Conservation (phyloP, 495 filamentous ascomycete genomes). For the Hypomontagnella submonticulosa region DNA sequence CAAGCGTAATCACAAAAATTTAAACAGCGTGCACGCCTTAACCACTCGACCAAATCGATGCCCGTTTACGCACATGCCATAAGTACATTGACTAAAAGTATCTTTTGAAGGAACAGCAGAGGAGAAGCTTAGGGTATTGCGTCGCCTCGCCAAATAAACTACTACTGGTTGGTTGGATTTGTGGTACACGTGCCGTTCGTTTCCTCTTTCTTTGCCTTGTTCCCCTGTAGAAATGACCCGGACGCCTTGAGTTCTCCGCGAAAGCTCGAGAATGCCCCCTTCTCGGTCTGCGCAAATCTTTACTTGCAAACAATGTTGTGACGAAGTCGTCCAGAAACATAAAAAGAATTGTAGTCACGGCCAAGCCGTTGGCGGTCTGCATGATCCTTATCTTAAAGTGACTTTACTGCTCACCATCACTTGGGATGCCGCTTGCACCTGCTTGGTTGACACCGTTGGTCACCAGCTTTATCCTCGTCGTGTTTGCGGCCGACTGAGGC, state of each 20-base stretch:
- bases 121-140: slow-evolving; percentile 41
- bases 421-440: slow-evolving; percentile 52
- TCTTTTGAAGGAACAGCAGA: slow-evolving; percentile 17
- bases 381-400: not conserved
- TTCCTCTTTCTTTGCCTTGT: not conserved
- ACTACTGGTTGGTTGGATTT: slow-evolving; percentile 10
- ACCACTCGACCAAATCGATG: no score
- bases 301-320: slow-evolving; percentile 15
- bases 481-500: slow-evolving; percentile 66
- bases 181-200: slow-evolving; percentile 44
- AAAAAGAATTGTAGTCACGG: slow-evolving; percentile 3
- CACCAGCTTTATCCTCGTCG: slow-evolving; percentile 65
- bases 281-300: slow-evolving; percentile 18
- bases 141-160: slow-evolving; percentile 36
- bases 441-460: slow-evolving; percentile 61
- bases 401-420: slow-evolving; percentile 56
- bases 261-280: slow-evolving; percentile 1
- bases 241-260: slow-evolving; percentile 9
- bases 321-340: slow-evolving; percentile 10
- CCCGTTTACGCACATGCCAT: no score
- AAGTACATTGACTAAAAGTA: no score
- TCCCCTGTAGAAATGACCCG: slow-evolving; percentile 12
- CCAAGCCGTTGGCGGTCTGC: no score
- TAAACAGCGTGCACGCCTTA: no score
- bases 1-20: no score